Percentiles rank a stretch among this genome's conserved stretches.
These are phyloP conservation scores for Neurospora tetrasperma DNA, from an alignment of 495 filamentous ascomycete species.

Conservation along the genomic window DNA sequence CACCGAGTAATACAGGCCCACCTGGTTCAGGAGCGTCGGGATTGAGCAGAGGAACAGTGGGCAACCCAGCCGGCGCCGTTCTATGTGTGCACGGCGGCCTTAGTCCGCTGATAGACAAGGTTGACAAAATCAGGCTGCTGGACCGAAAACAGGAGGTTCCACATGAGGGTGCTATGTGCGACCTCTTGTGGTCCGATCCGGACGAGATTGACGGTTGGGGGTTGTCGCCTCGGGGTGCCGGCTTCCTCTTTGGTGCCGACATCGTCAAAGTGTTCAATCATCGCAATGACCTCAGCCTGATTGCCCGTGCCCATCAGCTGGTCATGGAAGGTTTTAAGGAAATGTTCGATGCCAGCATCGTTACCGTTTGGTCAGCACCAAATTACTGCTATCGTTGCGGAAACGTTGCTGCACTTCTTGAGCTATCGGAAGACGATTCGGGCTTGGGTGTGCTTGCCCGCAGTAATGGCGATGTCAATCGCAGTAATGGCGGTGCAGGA, in stretches of 20 bases:
- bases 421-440: conserved; percentile 76
- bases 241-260: conserved; percentile 92
- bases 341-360: conserved; percentile 92
- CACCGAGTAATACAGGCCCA: conserved; percentile 48
- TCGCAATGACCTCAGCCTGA: conserved; percentile 78
- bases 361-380: conserved; percentile 94
- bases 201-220: conserved; percentile 99
- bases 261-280: conserved; percentile 96
- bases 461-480: conserved; percentile 68
- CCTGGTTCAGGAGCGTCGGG: conserved; percentile 71
- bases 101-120: conserved; percentile 79
- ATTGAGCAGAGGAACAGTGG: conserved; percentile 50
- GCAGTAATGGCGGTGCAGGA: conserved; percentile 31
- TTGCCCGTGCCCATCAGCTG: conserved; percentile 91
- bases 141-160: conserved; percentile 98
- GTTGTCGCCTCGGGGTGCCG: conserved; percentile 83
- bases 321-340: conserved; percentile 99
- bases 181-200: conserved; percentile 94
- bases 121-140: conserved; percentile 91
- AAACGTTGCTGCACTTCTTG: conserved; percentile 90
- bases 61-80: conserved; percentile 66
- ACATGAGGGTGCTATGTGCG: conserved; percentile 98
- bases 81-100: conserved; percentile 94
- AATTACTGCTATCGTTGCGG: conserved; percentile 99
- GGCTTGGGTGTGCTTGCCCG: conserved; percentile 65